phyloP scores from a whole-genome alignment of 495 filamentous ascomycete species.

The Xylaria flabelliformis region DNA sequence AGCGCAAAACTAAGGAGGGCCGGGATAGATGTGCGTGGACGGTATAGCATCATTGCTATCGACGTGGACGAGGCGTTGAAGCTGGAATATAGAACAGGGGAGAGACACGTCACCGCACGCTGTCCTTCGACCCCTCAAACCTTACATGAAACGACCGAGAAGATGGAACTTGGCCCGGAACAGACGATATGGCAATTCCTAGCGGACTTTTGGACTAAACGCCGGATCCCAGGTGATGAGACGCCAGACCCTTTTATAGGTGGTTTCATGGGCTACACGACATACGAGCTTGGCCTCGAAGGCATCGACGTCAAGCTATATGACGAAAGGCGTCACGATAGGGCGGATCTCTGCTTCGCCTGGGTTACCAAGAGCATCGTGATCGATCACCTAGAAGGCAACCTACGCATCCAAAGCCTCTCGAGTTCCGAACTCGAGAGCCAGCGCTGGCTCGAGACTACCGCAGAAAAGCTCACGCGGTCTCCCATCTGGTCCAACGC shows the following conservation, averaged over 20 bases:
- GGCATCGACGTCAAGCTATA: constrained; percentile 57
- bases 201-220: constrained; percentile 62
- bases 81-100: constrained; percentile 60
- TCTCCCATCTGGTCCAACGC: constrained; percentile 39
- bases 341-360: constrained; percentile 75
- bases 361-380: constrained; percentile 84
- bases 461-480: constrained; percentile 39
- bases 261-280: constrained; percentile 87
- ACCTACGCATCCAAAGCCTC: constrained; percentile 71
- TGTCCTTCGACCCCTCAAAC: constrained; percentile 11
- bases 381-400: constrained; percentile 70
- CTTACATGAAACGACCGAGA: constrained; percentile 26
- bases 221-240: constrained; percentile 45
- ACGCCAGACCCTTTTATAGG: constrained; percentile 75
- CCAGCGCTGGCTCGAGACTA: constrained; percentile 43
- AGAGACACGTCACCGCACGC: constrained; percentile 43
- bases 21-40: constrained; percentile 58
- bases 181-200: constrained; percentile 63
- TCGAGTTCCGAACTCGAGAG: constrained; percentile 42
- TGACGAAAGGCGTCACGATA: constrained; percentile 46
- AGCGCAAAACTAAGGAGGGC: constrained; percentile 48
- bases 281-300: constrained; percentile 82
- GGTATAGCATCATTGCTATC: constrained; percentile 72
- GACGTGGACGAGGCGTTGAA: constrained; percentile 58
- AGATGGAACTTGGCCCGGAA: constrained; percentile 38